Evolutionary conservation across 768 basidiomycete species (phyloP), one percentile per base, ranked within the genome.

Genomic region (Roridomyces roridus): DNA sequence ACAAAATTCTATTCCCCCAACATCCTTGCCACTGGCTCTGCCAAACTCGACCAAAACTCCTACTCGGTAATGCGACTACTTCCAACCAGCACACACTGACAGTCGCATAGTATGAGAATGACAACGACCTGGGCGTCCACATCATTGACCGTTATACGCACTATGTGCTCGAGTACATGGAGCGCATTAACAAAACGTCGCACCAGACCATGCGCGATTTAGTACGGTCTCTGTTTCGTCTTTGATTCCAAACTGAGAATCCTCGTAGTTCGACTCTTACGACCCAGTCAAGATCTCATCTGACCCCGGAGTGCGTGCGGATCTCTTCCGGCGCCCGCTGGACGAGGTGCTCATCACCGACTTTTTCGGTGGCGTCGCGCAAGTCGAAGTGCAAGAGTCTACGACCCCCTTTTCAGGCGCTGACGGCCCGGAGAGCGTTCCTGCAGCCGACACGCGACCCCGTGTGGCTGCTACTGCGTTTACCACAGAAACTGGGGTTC

Each of bases 131-230:
- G 25, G 97, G 97, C 4, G 93, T 98, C 0, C 88, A 94, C 0
- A 95, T 99, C 45, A 97, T 98, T 59, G 97, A 99, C 69, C 85
- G 87, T 14, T 99, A 86, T 69, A 98, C 96, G 0, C 97, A 98
- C 74, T 90, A 91, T 66, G 80, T 96, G 25, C 84, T 99, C 10
- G 84, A 94, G 60, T 95, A 86, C 71, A 87, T 99, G 81, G 97
- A 98, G 70, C 83, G 85, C 17, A 88, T 96, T 65, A 92, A 94
- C 75, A 97, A 97, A 73, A 96, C 96, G 0, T 91, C 88, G 44
- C 84, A 86, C 40, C 79, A 80, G 17, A 89, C 90, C 14, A 82
- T 96, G 80, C 80, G 87, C 51, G 91, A 96, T 65, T 79, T 97
- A 46, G 94, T 95, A 55, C 40, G 89, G 77, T n/a, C 24, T 34